Evolutionary conservation across 306 rosid genomes (phyloP).

Genomic region (Dalbergia cultrata): DNA sequence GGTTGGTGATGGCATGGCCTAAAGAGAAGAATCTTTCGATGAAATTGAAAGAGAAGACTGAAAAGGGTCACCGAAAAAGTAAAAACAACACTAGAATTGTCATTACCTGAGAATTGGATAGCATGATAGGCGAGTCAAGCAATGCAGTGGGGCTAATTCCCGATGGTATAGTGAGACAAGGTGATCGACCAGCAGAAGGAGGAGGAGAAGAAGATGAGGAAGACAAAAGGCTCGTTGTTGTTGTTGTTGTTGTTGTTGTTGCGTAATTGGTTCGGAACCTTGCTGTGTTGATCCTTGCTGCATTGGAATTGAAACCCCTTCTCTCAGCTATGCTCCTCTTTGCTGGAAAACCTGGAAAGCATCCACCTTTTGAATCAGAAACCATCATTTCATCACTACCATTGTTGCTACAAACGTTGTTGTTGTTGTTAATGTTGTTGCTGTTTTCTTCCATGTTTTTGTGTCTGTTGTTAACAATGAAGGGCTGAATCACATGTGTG

Average conservation of each 20-base stretch:
- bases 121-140: slow-evolving; percentile 84
- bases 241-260: not conserved
- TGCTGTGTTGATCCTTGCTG: slow-evolving; percentile 60
- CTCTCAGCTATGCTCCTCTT: slow-evolving; percentile 70
- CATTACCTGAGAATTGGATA: slow-evolving; percentile 75
- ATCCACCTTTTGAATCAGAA: not conserved
- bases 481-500: not conserved
- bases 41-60: not conserved
- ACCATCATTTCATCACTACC: slow-evolving; percentile 1
- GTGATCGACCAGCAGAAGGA: slow-evolving; percentile 55
- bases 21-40: not conserved
- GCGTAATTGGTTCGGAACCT: slow-evolving; percentile 38
- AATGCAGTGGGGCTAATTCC: slow-evolving; percentile 81
- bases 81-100: not conserved
- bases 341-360: not conserved
- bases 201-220: slow-evolving; percentile 47
- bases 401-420: not conserved
- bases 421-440: not conserved
- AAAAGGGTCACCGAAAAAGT: not conserved
- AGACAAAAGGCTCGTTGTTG: slow-evolving; percentile 46
- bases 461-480: not conserved
- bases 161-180: slow-evolving; percentile 67
- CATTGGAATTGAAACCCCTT: slow-evolving; percentile 67
- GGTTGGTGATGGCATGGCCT: slow-evolving; percentile 90
- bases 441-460: slow-evolving; percentile 19